These are phyloP conservation scores for Triglochin maritima DNA, from an alignment of 106 monocot species.

Conservation along the genomic window DNA sequence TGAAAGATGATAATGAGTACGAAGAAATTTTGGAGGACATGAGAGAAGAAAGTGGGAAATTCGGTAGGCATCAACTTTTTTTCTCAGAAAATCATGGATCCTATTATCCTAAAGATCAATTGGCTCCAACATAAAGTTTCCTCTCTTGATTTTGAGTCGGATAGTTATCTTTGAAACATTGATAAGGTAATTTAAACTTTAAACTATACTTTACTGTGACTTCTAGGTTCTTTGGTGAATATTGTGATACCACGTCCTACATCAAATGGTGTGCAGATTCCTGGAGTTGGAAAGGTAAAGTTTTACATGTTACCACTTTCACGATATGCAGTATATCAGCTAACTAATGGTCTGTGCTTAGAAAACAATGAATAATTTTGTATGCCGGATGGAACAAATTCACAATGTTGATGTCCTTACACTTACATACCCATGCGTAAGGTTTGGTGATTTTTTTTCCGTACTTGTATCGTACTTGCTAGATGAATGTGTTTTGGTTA, in stretches of 20 bases:
- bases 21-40: conserved; percentile 39
- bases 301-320: background rate
- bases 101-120: background rate
- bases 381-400: too few species aligned
- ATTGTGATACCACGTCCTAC: conserved; percentile 35
- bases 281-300: conserved; percentile 41
- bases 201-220: background rate
- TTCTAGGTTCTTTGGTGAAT: conserved; percentile 25
- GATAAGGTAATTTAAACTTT: background rate
- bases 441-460: too few species aligned
- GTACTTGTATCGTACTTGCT: too few species aligned
- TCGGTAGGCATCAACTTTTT: conserved; percentile 16
- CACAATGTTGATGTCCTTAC: too few species aligned
- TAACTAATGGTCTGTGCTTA: too few species aligned
- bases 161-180: background rate
- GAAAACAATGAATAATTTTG: too few species aligned
- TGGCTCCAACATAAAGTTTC: background rate
- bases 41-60: conserved; percentile 41
- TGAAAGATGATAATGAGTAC: conserved; percentile 32
- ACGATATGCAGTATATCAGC: too few species aligned
- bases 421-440: too few species aligned
- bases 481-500: too few species aligned
- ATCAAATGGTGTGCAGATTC: conserved; percentile 15
- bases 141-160: background rate
- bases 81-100: background rate